Evolutionary conservation across 2,329 filamentous ascomycete genomes (phyloP), one percentile per base, ranked within the genome.

Genomic region (Aaosphaeria arxii): DNA sequence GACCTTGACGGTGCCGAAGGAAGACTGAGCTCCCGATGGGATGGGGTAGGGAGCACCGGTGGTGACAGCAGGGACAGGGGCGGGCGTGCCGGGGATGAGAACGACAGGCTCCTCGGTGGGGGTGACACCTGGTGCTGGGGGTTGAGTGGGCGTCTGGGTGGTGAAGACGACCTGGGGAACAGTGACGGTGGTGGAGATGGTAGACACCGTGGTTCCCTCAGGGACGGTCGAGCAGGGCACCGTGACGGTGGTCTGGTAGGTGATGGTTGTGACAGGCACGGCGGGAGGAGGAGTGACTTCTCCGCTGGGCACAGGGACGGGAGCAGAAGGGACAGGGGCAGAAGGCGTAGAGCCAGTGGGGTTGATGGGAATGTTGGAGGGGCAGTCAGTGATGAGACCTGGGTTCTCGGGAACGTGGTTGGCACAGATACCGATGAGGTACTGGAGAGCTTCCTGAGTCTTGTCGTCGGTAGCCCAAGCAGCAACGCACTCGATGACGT

Each of bases 351-450:
- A 48, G 47, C 77, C 78, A 47, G 78, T 79, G 1, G 71, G 68
- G 43, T 63, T 62, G 42, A 71, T 56, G 29, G 65, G 67, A 59
- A 83, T 82, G 67, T 83, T 75, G 36, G 78, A 77, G 28, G 87
- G 83, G 58, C 89, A 84, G 54, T 82, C 84, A 43, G 88, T 95
- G 64, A 89, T 82, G 62, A 97, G 88, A 55, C 80, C 88, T n/a
- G 91, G 90, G 81, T 96, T 96, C 67, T 81, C 61, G 11, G 80
- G 77, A 33, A 89, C 80, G 72, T 86, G 86, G 45, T 80, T 74
- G 49, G 88, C 90, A 76, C 92, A 97, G 74, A 97, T 89, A 69
- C 91, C 91, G 72, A 91, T 86, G 78, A 96, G 87, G 83, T 89
- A 96, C 62, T 82, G 81, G 50, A 94, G 80, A 51, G 90, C 89